These are phyloP conservation scores for Cerrena zonata DNA, from an alignment of 1,284 basidiomycete genomes.

Conservation along the genomic window DNA sequence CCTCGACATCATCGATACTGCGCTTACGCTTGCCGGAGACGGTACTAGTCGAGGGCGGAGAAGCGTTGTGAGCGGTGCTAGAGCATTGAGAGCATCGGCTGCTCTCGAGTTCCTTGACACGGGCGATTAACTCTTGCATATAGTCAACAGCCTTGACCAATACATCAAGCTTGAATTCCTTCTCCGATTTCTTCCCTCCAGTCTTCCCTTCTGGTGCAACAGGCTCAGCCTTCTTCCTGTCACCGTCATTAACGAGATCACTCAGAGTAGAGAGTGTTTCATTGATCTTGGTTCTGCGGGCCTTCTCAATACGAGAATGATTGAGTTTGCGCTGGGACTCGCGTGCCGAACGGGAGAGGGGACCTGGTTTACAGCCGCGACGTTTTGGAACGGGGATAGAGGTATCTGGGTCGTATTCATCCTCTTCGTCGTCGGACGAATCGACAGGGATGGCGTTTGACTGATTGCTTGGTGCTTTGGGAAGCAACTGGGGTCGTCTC, in stretches of 20 bases:
- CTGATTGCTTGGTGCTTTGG: slow-evolving; percentile 9
- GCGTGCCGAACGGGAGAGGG: slow-evolving; percentile 62
- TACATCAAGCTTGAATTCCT: slow-evolving; percentile 78
- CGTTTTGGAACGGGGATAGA: slow-evolving; percentile 34
- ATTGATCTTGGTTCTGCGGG: slow-evolving; percentile 77
- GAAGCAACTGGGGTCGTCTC: slow-evolving; percentile 21
- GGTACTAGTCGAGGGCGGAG: slow-evolving; percentile 4
- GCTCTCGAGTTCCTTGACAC: slow-evolving; percentile 40
- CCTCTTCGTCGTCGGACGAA: slow-evolving; percentile 15
- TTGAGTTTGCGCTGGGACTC: slow-evolving; percentile 76
- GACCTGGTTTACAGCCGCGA: slow-evolving; percentile 65
- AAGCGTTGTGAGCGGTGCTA: not conserved
- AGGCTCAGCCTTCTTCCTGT: slow-evolving; percentile 23
- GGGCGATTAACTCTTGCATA: slow-evolving; percentile 56
- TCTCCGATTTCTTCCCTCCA: slow-evolving; percentile 43
- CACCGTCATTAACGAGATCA: slow-evolving; percentile 47
- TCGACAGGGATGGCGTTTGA: not conserved
- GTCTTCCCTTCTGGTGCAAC: slow-evolving; percentile 27
- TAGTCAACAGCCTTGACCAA: slow-evolving; percentile 67
- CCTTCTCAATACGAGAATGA: slow-evolving; percentile 80
- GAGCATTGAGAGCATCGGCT: slow-evolving; percentile 32
- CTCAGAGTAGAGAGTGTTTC: slow-evolving; percentile 66
- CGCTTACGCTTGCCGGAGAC: slow-evolving; percentile 21
- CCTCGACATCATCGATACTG: slow-evolving; percentile 7
- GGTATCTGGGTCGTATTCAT: slow-evolving; percentile 27